Evolutionary conservation across 176 grass and related monocot species (phyloP), one percentile per base, ranked within the genome.

Genomic region (Luzula sylvatica): DNA sequence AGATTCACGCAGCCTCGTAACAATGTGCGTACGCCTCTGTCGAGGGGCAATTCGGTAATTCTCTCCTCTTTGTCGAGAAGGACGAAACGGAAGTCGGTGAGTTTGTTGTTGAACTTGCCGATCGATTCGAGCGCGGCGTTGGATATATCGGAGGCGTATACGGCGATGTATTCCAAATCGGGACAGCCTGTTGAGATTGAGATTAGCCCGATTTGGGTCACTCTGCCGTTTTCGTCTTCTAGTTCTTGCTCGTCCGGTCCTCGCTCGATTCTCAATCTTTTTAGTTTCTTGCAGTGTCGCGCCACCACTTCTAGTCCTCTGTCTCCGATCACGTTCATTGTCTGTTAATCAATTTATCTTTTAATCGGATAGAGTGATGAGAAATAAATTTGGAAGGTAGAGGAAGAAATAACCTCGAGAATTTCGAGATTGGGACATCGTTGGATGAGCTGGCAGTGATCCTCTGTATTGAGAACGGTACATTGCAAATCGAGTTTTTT

Each of bases 401-500:
- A n/a, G n/a, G n/a, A 2, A 51, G 5, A 51, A 8, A 9, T 9
- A 51, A 95, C 90, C 80, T 82, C 80, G 12, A 88, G 84, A 73
- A 85, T 64, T 53, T 88, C 50, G 20, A 95, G 38, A 56, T 95
- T 86, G 0, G 84, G 84, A 58, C 81, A 90, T 49, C 67, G 80
- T 62, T 65, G 67, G 49, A 98, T 79, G 12, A 96, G 72, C 15
- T 86, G 85, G 68, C 77, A 86, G 49, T 80, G 80, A 69, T 89
- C 90, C 58, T 96, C 89, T 1, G 85, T 96, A 26, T 66, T 86
- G 50, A 96, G 84, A 56, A 82, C 67, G 64, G 74, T 82, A 61
- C 74, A 96, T 39, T 80, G 92, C 68, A 96, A 66, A 61, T 86
- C 85, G 29, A 96, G 78, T 58, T 86, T 96, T 71, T 86, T 82